Conservation (phyloP, 1,139 yeast species). For the Suhomyces terraborum region DNA sequence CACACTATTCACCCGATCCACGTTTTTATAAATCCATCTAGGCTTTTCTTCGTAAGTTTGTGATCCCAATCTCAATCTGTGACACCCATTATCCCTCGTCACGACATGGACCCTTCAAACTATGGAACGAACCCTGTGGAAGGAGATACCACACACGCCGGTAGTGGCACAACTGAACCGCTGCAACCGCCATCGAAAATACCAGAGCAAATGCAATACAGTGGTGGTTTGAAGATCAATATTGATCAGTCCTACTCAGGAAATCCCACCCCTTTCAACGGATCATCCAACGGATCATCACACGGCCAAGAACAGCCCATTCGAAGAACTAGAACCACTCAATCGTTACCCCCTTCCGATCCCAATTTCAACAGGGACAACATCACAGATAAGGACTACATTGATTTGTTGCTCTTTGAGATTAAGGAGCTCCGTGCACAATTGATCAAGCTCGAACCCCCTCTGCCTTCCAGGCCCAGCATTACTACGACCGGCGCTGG, state of each 20-base stretch:
- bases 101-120: conserved; percentile 1
- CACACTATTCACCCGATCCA: not conserved
- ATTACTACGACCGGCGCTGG: not conserved
- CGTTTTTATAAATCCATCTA: not conserved
- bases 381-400: conserved; percentile 35
- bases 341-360: conserved; percentile 35
- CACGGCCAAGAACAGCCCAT: not conserved
- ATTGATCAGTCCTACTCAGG: not conserved
- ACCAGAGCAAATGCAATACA: not conserved
- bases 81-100: not conserved
- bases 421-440: conserved; percentile 34
- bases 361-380: conserved; percentile 37
- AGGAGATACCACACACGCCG: not conserved
- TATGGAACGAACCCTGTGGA: not conserved
- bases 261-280: not conserved
- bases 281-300: not conserved
- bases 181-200: not conserved
- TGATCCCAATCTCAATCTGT: not conserved
- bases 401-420: conserved; percentile 41
- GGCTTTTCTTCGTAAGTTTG: not conserved
- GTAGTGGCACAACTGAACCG: not conserved
- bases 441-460: not conserved
- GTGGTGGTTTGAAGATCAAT: not conserved
- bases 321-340: conserved; percentile 6
- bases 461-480: not conserved